Percentiles rank a stretch among this genome's conserved stretches.
phyloP scores from a whole-genome alignment of 2,329 filamentous ascomycete genomes.

The Fonsecaea monophora region DNA sequence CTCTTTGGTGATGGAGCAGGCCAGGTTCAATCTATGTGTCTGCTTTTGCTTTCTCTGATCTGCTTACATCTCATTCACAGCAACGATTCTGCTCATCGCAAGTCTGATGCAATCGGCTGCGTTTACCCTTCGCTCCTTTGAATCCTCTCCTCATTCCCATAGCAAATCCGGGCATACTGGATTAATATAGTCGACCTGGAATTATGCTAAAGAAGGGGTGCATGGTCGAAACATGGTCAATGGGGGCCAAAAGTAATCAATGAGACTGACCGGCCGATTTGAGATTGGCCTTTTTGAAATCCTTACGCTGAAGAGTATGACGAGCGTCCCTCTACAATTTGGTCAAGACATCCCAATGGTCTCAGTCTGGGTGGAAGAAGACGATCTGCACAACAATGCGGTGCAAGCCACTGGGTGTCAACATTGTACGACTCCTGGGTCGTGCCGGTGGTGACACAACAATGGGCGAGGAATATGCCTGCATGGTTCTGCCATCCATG shows the following conservation, averaged over 20 bases:
- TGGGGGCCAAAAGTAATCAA: conserved; percentile 4
- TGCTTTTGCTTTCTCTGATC: background rate
- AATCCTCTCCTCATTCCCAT: background rate
- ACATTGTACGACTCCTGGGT: conserved; percentile 10
- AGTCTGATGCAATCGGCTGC: background rate
- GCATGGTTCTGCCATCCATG: background rate
- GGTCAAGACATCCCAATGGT: conserved; percentile 4
- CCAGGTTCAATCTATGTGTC: background rate
- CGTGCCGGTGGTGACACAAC: conserved; percentile 13
- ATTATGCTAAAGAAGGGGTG: background rate
- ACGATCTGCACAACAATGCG: conserved; percentile 13
- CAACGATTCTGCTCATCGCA: background rate
- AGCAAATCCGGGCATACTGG: background rate
- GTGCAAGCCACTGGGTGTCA: conserved; percentile 12
- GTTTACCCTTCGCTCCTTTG: background rate
- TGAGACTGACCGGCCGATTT: conserved; percentile 21
- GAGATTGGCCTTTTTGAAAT: conserved; percentile 18
- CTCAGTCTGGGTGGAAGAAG: conserved; percentile 20
- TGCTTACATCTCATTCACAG: background rate
- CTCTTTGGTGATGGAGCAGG: background rate
- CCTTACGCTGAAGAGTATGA: conserved; percentile 6
- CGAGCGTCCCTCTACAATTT: background rate
- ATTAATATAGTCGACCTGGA: background rate
- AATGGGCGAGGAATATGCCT: background rate
- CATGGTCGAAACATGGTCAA: conserved; percentile 10